phyloP scores from a whole-genome alignment of 352 stramenopile genomes.

The Sclerospora graminicola region DNA sequence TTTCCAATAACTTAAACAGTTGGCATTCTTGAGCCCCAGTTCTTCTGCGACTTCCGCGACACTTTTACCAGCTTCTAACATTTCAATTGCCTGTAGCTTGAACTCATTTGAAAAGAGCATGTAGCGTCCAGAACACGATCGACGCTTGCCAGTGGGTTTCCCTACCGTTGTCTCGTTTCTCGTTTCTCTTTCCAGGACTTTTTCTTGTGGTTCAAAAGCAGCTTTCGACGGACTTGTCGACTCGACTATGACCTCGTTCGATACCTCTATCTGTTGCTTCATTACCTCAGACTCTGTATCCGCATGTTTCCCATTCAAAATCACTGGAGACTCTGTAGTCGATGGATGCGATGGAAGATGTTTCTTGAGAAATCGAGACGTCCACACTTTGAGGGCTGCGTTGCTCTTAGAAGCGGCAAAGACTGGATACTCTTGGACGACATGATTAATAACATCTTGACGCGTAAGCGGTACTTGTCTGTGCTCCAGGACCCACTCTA shows the following conservation, averaged over 20 bases:
- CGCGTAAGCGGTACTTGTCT: constrained; percentile 35
- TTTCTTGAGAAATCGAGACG: constrained; percentile 52
- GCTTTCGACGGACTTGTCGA: too few species aligned
- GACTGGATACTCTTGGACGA: constrained; percentile 36
- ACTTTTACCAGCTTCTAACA: constrained; percentile 58
- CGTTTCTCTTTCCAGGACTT: too few species aligned
- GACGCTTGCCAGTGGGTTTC: constrained; percentile 27
- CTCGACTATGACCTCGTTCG: too few species aligned
- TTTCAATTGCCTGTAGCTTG: constrained; percentile 60
- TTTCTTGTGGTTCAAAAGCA: not conserved
- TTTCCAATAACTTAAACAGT: constrained; percentile 64
- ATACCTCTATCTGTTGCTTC: too few species aligned
- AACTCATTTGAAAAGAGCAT: constrained; percentile 73
- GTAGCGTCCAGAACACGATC: constrained; percentile 38
- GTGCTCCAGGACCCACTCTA: constrained; percentile 42
- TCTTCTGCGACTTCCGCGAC: constrained; percentile 47
- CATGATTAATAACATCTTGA: constrained; percentile 53
- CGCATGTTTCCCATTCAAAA: too few species aligned
- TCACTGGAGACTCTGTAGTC: not conserved
- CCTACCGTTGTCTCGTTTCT: not conserved
- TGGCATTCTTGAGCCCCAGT: constrained; percentile 57
- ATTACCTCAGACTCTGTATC: too few species aligned
- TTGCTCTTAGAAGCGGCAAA: constrained; percentile 46
- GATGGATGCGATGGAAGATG: constrained; percentile 22
- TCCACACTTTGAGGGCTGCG: constrained; percentile 55